phyloP scores from a whole-genome alignment of 2,329 filamentous ascomycete genomes.

The Pestalotiopsis sp. region DNA sequence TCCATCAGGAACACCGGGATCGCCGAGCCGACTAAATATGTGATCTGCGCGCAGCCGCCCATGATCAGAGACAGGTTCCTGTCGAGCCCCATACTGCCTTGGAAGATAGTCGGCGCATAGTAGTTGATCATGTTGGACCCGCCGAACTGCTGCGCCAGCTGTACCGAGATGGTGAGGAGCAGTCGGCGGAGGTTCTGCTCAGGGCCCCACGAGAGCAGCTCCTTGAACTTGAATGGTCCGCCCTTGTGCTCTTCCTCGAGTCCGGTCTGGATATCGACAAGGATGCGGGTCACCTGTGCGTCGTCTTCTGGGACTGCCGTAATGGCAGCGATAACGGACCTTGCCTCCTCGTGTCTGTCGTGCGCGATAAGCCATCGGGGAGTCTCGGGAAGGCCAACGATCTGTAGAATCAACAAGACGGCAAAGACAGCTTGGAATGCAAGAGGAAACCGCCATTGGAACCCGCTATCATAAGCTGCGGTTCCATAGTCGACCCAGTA shows the following conservation, averaged over 20 bases:
- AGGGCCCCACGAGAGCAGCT: constrained; percentile 24
- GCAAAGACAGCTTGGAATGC: constrained; percentile 34
- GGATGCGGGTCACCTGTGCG: constrained; percentile 15
- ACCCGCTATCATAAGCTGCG: neutral
- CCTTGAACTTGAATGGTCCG: constrained; percentile 24
- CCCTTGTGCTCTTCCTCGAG: constrained; percentile 21
- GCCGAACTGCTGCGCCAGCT: constrained; percentile 30
- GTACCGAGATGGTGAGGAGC: constrained; percentile 26
- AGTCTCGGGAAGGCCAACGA: constrained; percentile 39
- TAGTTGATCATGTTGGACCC: constrained; percentile 25
- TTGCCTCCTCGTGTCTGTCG: constrained; percentile 33
- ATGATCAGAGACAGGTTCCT: constrained; percentile 55
- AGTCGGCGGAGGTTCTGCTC: constrained; percentile 28
- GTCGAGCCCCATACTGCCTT: constrained; percentile 38
- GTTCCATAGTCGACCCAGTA: constrained; percentile 32
- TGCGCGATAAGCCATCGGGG: constrained; percentile 38
- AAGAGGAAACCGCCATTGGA: constrained; percentile 11
- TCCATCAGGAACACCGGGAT: constrained; percentile 45
- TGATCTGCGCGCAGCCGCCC: constrained; percentile 45
- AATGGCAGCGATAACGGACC: constrained; percentile 20
- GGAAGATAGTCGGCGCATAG: constrained; percentile 41
- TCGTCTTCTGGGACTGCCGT: constrained; percentile 20
- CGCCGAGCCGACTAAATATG: constrained; percentile 40
- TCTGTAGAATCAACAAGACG: constrained; percentile 36
- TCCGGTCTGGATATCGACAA: constrained; percentile 20